A percentile compares a stretch with the other conserved stretches of the same genome.
Evolutionary conservation across 192 early-diverging fungal species (phyloP).

Genomic region (Funneliformis mosseae): DNA sequence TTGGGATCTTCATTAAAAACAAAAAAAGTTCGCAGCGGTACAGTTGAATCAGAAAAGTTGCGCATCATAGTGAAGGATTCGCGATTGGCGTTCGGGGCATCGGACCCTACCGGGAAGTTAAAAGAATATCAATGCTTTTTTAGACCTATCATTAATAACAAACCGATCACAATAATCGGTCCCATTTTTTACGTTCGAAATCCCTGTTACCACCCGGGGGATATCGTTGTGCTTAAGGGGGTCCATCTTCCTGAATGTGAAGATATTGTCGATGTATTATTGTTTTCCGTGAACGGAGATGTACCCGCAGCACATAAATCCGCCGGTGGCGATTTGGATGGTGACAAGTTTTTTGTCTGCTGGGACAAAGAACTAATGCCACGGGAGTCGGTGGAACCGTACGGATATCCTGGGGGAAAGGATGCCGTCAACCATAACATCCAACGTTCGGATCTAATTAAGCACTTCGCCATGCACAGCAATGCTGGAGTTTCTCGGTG

Average conservation of each 20-base stretch:
- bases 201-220: conserved; percentile 68
- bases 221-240: conserved; percentile 55
- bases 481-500: conserved; percentile 4
- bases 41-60: conserved; percentile 50
- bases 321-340: conserved; percentile 80
- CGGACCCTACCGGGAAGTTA: conserved; percentile 23
- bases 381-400: conserved; percentile 5
- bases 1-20: conserved; percentile 44
- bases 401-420: not conserved
- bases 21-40: conserved; percentile 52
- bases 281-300: conserved; percentile 68
- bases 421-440: not conserved
- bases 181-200: conserved; percentile 52
- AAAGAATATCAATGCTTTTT: conserved; percentile 55
- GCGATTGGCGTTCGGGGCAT: not conserved
- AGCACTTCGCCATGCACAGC: not conserved
- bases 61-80: conserved; percentile 59
- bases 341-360: conserved; percentile 67
- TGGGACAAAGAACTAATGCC: conserved; percentile 60
- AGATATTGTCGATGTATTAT: conserved; percentile 66
- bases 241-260: conserved; percentile 50
- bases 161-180: conserved; percentile 35
- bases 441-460: not conserved
- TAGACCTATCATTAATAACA: conserved; percentile 40
- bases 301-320: conserved; percentile 73